Evolutionary conservation across 2,329 filamentous ascomycete species (phyloP).

Genomic region (Phyllosticta ampelicida): DNA sequence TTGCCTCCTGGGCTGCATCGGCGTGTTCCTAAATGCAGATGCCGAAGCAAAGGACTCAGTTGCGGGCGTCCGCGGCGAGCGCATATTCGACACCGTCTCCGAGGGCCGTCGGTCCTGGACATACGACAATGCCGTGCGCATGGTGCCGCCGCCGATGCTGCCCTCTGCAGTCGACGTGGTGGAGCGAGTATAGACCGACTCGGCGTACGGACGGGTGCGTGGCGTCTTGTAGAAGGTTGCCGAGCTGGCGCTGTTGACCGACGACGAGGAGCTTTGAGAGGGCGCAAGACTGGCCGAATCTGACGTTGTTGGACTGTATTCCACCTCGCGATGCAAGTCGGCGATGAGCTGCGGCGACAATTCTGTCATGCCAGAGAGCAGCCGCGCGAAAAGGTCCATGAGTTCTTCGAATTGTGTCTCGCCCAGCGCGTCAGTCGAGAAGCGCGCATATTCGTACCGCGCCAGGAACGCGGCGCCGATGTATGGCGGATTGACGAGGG

Average conservation of each 20-base stretch:
- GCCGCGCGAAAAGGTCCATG: conserved; percentile 74
- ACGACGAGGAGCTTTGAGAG: conserved; percentile 16
- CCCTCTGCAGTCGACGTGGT: conserved; percentile 6
- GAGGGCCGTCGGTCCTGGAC: conserved; percentile 1
- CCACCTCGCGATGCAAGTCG: conserved; percentile 20
- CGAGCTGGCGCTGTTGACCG: conserved; percentile 17
- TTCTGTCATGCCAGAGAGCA: conserved; percentile 65
- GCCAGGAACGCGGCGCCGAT: conserved; percentile 52
- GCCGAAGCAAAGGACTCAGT: not conserved
- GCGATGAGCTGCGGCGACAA: conserved; percentile 47
- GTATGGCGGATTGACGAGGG: conserved; percentile 47
- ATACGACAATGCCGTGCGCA: conserved; percentile 4
- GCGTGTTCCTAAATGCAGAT: not conserved
- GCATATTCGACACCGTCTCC: not conserved
- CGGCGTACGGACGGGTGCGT: conserved; percentile 12
- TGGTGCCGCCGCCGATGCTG: conserved; percentile 2
- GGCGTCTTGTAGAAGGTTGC: conserved; percentile 21
- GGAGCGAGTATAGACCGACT: conserved; percentile 11
- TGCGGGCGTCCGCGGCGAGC: conserved; percentile 1
- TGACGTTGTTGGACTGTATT: conserved; percentile 15
- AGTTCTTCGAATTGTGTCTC: conserved; percentile 63
- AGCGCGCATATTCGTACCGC: conserved; percentile 75
- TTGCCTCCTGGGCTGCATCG: not conserved
- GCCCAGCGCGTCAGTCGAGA: conserved; percentile 58
- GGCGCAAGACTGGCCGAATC: conserved; percentile 25